Conservation (phyloP, 2,329 filamentous ascomycete species). For the Capronia epimyces region DNA sequence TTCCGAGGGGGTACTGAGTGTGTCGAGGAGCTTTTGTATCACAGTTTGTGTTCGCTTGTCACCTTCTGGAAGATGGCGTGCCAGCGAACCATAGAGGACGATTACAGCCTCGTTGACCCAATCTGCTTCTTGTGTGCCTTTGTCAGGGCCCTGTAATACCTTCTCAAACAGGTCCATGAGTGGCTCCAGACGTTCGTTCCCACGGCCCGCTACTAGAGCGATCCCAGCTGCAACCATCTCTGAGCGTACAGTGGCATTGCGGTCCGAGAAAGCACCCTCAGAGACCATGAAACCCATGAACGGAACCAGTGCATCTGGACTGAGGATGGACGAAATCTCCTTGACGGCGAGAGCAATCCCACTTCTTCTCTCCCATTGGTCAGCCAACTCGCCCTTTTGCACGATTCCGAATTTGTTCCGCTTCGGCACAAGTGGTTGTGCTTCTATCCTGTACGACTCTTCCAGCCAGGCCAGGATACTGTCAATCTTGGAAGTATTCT, state of each 20-base stretch:
- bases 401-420: constrained; percentile 94
- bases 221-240: constrained; percentile 92
- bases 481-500: constrained; percentile 56
- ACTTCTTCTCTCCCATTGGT: constrained; percentile 87
- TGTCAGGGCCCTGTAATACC: constrained; percentile 79
- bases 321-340: constrained; percentile 68
- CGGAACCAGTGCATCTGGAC: constrained; percentile 62
- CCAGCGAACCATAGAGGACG: constrained; percentile 91
- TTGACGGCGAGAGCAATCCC: constrained; percentile 84
- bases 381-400: constrained; percentile 75
- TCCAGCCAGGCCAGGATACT: constrained; percentile 62
- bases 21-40: constrained; percentile 76
- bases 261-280: constrained; percentile 79
- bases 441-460: constrained; percentile 67
- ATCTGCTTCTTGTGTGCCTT: constrained; percentile 73
- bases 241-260: constrained; percentile 66
- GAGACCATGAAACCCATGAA: constrained; percentile 85
- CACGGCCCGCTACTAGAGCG: constrained; percentile 71
- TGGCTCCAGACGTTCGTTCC: constrained; percentile 74
- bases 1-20: constrained; percentile 89
- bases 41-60: constrained; percentile 84
- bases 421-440: constrained; percentile 75
- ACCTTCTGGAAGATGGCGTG: constrained; percentile 76
- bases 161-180: constrained; percentile 89
- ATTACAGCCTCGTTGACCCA: constrained; percentile 95